phyloP scores from a whole-genome alignment of 2,329 filamentous ascomycete genomes.

The Alternaria atra region DNA sequence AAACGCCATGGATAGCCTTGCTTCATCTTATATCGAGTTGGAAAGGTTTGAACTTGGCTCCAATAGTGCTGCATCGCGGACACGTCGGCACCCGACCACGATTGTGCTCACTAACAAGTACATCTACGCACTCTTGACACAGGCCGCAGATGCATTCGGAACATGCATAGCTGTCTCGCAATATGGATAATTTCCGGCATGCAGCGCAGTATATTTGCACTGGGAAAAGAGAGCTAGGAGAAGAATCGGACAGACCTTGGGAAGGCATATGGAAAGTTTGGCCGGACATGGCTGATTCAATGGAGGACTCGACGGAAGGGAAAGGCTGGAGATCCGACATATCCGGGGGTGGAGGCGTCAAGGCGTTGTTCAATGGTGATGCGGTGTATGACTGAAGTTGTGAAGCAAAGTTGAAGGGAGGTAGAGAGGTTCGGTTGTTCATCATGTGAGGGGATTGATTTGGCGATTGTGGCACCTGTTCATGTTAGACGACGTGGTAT shows the following conservation, averaged over 20 bases:
- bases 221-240: conserved; percentile 60
- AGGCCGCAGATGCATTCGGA: conserved; percentile 96
- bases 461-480: conserved; percentile 59
- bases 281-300: conserved; percentile 74
- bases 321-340: conserved; percentile 71
- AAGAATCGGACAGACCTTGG: conserved; percentile 64
- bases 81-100: conserved; percentile 75
- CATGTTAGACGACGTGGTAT: conserved; percentile 28
- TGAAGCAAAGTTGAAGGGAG: conserved; percentile 60
- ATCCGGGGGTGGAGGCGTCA: conserved; percentile 76
- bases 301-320: conserved; percentile 85
- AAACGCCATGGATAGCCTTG: conserved; percentile 8
- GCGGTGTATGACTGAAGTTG: conserved; percentile 78
- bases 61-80: conserved; percentile 80
- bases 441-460: conserved; percentile 61
- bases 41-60: conserved; percentile 83
- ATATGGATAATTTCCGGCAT: conserved; percentile 77
- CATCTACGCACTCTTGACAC: conserved; percentile 86
- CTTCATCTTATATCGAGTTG: conserved; percentile 79
- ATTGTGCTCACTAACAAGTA: conserved; percentile 76
- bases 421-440: conserved; percentile 66
- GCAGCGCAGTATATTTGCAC: conserved; percentile 94
- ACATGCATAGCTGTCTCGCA: conserved; percentile 90
- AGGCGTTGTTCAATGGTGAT: conserved; percentile 86
- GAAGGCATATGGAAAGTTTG: conserved; percentile 69